Evolutionary conservation across 1,284 basidiomycete genomes (phyloP).

Genomic region (Rhodotorula mucilaginosa): DNA sequence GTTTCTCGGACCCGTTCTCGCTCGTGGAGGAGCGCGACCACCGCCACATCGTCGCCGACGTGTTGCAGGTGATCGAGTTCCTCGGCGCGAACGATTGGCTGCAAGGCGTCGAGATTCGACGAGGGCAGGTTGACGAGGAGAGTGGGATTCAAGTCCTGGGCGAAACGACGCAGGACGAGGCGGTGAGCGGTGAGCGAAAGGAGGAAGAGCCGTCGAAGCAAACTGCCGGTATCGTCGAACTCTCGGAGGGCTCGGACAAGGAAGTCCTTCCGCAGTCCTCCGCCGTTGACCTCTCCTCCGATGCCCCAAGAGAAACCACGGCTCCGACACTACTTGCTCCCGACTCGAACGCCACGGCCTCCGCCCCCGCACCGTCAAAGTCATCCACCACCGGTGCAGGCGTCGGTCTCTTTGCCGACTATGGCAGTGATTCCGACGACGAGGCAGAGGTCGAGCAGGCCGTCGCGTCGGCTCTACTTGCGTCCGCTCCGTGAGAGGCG

Average conservation of each 20-base stretch:
- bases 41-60: conserved; percentile 81
- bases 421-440: conserved; percentile 16
- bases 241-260: background rate
- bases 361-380: background rate
- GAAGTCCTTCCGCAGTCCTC: background rate
- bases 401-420: conserved; percentile 6
- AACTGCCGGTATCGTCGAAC: background rate
- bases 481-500: conserved; percentile 9
- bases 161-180: background rate
- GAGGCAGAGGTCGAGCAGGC: conserved; percentile 2
- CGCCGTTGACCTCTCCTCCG: background rate
- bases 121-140: conserved; percentile 71
- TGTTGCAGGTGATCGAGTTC: conserved; percentile 90
- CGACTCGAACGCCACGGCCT: too few species aligned
- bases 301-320: too few species aligned
- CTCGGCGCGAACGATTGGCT: conserved; percentile 90
- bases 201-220: background rate
- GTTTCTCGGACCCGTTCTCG: conserved; percentile 29
- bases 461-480: conserved; percentile 4
- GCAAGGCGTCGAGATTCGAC: conserved; percentile 71
- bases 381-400: background rate
- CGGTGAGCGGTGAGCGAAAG: background rate
- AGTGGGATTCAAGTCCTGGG: conserved; percentile 43
- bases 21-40: conserved; percentile 86
- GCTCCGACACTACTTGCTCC: too few species aligned